Evolutionary conservation across 2,329 filamentous ascomycete genomes (phyloP), one percentile per base, ranked within the genome.

Genomic region (Phoma sp.): DNA sequence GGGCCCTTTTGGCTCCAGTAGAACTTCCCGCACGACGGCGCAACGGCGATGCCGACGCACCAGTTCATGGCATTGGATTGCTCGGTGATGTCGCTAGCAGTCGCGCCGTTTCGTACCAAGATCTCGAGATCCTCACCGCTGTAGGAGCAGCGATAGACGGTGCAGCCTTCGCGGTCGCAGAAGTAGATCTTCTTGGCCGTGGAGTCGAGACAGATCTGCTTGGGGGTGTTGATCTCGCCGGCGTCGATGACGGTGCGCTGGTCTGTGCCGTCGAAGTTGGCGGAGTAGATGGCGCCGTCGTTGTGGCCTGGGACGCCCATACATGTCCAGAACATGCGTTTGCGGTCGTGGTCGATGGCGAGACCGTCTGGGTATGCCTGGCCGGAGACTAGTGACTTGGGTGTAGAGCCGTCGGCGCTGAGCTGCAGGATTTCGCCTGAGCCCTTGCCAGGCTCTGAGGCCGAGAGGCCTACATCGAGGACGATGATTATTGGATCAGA

Each of bases 1-100:
- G 76, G 71, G 0, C 85, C 84, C 61, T 87, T 87, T 45, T 87
- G 84, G 0, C 81, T 83, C 84, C 84, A 87, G 74, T 82, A 87
- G 38, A 87, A 74, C 34, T 78, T 76, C 12, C 77, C 76, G 1
- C 71, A 68, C 0, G 67, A 53, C 0, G 71, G 69, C 3, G 78
- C 77, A 0, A 87, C 74, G 0, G 80, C 68, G 32, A 87, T 76
- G 1, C 85, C 84, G 7, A 87, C 84, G 48, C 82, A 84, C 83
- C 83, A 85, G 4, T 74, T 58, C 25, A 46, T 81, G 9, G 62
- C 57, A 25, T 81, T 77, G 12, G 47, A 47, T 3, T 45, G 40
- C 5, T 48, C 47, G 1, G 42, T 10, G 11, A 38, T 42, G 10
- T 32, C 26, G 10, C 36, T 38, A 5, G 33, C 32, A 10, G 37